A percentile compares a stretch with the other conserved stretches of the same genome.
These are phyloP conservation scores for Penicillium olsonii DNA, from an alignment of 2,329 filamentous ascomycete species.

Conservation along the genomic window DNA sequence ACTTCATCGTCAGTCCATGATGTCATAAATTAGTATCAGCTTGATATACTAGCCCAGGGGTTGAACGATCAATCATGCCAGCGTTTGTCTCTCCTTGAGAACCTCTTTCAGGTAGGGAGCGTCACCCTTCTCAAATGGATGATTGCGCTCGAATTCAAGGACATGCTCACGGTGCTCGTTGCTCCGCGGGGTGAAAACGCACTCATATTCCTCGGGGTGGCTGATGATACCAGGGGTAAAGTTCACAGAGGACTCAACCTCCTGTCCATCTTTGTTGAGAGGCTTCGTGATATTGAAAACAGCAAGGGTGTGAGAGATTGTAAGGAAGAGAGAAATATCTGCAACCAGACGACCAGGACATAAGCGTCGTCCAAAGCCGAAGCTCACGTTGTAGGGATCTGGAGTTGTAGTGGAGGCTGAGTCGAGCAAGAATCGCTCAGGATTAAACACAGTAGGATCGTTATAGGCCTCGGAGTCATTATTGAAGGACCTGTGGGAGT, in stretches of 20 bases:
- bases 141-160: background rate
- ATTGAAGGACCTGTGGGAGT: slow-evolving; percentile 6
- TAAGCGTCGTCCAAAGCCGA: slow-evolving; percentile 5
- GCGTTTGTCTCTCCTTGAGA: background rate
- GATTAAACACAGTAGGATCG: slow-evolving; percentile 1
- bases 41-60: too few species aligned
- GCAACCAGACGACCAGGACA: slow-evolving; percentile 6
- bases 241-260: background rate
- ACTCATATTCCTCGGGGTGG: background rate
- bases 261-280: background rate
- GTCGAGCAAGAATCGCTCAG: slow-evolving; percentile 2
- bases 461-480: slow-evolving; percentile 4
- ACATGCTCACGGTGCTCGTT: background rate
- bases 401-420: background rate
- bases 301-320: slow-evolving; percentile 2
- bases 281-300: slow-evolving; percentile 6
- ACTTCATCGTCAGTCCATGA: too few species aligned
- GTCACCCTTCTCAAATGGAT: slow-evolving; percentile 3
- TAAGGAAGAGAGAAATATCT: slow-evolving; percentile 7
- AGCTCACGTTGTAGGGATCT: slow-evolving; percentile 1
- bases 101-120: background rate
- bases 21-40: too few species aligned
- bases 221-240: slow-evolving; percentile 1
- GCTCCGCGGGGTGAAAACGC: background rate
- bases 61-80: background rate